A percentile compares a stretch with the other conserved stretches of the same genome.
These are phyloP conservation scores for Penicillium atrosanguineum DNA, from an alignment of 495 filamentous ascomycete species.

Conservation along the genomic window DNA sequence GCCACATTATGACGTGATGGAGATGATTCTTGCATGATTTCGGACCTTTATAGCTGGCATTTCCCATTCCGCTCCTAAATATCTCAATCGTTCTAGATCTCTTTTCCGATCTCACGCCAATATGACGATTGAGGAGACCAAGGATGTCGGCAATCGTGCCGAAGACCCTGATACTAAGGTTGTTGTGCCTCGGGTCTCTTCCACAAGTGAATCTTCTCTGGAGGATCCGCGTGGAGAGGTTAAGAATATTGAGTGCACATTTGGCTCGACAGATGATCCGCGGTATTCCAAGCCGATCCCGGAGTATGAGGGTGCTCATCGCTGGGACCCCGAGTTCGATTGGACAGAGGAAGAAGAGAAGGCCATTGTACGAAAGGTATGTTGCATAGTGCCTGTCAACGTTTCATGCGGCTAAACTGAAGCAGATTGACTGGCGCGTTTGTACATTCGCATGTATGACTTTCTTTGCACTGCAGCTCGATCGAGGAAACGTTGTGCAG, in stretches of 20 bases:
- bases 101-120: not conserved
- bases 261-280: slow-evolving; percentile 41
- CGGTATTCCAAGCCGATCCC: slow-evolving; percentile 58
- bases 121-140: slow-evolving; percentile 24
- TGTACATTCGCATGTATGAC: slow-evolving; percentile 69
- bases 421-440: slow-evolving; percentile 55
- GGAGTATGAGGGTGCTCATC: slow-evolving; percentile 66
- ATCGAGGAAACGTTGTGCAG: slow-evolving; percentile 72
- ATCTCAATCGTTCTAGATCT: not conserved
- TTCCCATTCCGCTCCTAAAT: not conserved
- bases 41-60: slow-evolving; percentile 2
- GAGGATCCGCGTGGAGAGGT: slow-evolving; percentile 11
- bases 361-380: slow-evolving; percentile 61
- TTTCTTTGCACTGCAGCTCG: slow-evolving; percentile 81
- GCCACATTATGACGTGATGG: slow-evolving; percentile 24
- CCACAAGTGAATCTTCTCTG: slow-evolving; percentile 18
- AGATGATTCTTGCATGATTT: slow-evolving; percentile 4
- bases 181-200: slow-evolving; percentile 1
- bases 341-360: slow-evolving; percentile 73
- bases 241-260: slow-evolving; percentile 27
- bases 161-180: slow-evolving; percentile 12
- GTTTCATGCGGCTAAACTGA: not conserved
- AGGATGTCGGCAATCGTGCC: not conserved
- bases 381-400: not conserved
- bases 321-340: slow-evolving; percentile 69